Evolutionary conservation across 202 grass and related monocot species (phyloP).

Genomic region (Dendrocalamus latiflorus): DNA sequence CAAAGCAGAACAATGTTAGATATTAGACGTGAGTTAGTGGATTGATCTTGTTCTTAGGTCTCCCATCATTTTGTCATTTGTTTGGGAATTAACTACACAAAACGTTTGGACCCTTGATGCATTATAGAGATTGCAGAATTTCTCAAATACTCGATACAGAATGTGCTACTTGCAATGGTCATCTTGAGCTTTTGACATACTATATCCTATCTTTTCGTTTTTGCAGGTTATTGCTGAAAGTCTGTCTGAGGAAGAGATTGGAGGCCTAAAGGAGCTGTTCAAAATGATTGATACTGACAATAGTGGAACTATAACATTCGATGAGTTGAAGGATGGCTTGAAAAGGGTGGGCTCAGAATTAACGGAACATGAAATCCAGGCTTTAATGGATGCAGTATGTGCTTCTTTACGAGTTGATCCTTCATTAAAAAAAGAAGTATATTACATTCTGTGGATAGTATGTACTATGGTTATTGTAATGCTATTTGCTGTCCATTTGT

Average conservation of each 20-base stretch:
- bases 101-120: too few species aligned
- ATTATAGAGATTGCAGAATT: too few species aligned
- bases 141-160: not conserved
- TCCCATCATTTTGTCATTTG: too few species aligned
- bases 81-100: too few species aligned
- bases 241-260: slow-evolving; percentile 97
- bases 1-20: not conserved
- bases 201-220: slow-evolving; percentile 9
- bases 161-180: not conserved
- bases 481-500: too few species aligned
- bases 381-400: slow-evolving; percentile 85
- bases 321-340: too few species aligned
- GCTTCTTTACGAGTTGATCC: slow-evolving; percentile 15
- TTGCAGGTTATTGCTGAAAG: slow-evolving; percentile 92
- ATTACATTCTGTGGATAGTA: too few species aligned
- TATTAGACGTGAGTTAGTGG: not conserved
- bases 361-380: slow-evolving; percentile 82
- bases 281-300: too few species aligned
- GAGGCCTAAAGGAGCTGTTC: too few species aligned
- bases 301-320: too few species aligned
- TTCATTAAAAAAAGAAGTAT: not conserved
- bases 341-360: too few species aligned
- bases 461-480: too few species aligned
- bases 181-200: slow-evolving; percentile 19
- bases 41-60: not conserved